Base-by-base conservation (phyloP, 805 yeast species). In the Yarrowia sp. region DNA sequence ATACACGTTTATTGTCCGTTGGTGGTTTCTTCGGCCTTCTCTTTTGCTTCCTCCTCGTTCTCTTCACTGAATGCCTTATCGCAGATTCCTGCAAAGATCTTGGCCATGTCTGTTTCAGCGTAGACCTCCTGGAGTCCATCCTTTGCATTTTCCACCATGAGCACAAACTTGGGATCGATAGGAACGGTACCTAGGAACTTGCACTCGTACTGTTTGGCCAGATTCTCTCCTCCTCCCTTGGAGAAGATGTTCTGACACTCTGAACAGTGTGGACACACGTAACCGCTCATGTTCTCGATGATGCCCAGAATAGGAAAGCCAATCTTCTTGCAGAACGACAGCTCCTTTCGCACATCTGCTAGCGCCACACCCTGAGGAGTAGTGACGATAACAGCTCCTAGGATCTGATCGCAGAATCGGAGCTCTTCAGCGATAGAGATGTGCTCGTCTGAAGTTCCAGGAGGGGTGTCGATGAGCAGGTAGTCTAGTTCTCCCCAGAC, bases 401-500 rank as follows among this genome's bases (percentile, higher is more conserved):
- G 78, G 68, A 89, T 79, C 40, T 74, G 75, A 17, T 44, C 12
- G 17, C 39, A 39, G 33, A 9, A 58, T 14, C 66, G 13, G 47
- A 95, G 81, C 76, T 92, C 96, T 75, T 95, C 98, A 6, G 98
- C 98, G 44, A 96, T 89, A 4, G 97, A 92, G 44, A 95, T 95
- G 76, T 95, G 99, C 76, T 95, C 99, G 77, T 95, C 99, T 0
- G 97, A 90, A 0, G 99, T 95, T 0, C 99, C 99, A 0, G 99
- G 99, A 0, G 99, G 99, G 0, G 99, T 95, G 76, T 95, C 99
- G 7, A 95, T 92, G 39, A 95, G 79, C 68, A 94, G 78, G 75
- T 90, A 94, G 68, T 91, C 86, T 34, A 84, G 80, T 19, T 83
- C 84, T 0, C 92, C 97, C 99, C 99, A 95, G 36, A 85, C 85